Base-by-base conservation (phyloP, 176 grass and related monocot species). In the Triticum urartu region DNA sequence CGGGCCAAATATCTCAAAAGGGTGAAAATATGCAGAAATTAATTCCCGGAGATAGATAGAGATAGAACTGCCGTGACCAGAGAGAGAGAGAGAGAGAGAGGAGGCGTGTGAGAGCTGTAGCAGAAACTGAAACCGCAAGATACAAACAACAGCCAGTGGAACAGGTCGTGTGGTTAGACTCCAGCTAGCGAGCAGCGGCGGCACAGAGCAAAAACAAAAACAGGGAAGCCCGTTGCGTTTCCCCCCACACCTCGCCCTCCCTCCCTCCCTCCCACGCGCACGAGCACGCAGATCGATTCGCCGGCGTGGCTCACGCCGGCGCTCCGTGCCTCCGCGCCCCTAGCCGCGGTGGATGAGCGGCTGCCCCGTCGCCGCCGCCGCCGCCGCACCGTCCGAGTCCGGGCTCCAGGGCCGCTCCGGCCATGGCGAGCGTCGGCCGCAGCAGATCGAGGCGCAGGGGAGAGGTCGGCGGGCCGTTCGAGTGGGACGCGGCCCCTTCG, bases 361-460 rank as follows among this genome's bases (percentile, higher is more conserved):
- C 34, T 68, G 47, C 72, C 21, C 35, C 59, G 60, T 77, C 70
- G 40, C 22, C 61, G 24, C 32, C 65, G 56, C 56, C 6, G 56
- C 56, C 6, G 82, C 81, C 48, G 72, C 52, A 15, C 72, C 64
- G 32, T 34, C 1, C 50, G 70, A 63, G 35, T 34, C 1, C 50
- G 77, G 70, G 45, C 67, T 68, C 18, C 36, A 28, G 35, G 61
- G 9, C 48, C 42, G 56, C 81, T 11, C 52, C 40, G 71, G 59
- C 77, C 71, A 91, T 88, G 90, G 78, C 59, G 25, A 65, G 82
- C 79, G 40, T 86, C 38, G 79, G 36, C 58, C 79, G 87, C 36
- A 58, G 87, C 91, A 88, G 84, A 80, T 91, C 90, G 86, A 87
- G 82, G 64, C 81, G 78, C 56, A 89, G 87, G 12, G 86, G 78